These are phyloP conservation scores for Tanozyma kutaoensis DNA, from an alignment of 805 yeast species.

Conservation along the genomic window DNA sequence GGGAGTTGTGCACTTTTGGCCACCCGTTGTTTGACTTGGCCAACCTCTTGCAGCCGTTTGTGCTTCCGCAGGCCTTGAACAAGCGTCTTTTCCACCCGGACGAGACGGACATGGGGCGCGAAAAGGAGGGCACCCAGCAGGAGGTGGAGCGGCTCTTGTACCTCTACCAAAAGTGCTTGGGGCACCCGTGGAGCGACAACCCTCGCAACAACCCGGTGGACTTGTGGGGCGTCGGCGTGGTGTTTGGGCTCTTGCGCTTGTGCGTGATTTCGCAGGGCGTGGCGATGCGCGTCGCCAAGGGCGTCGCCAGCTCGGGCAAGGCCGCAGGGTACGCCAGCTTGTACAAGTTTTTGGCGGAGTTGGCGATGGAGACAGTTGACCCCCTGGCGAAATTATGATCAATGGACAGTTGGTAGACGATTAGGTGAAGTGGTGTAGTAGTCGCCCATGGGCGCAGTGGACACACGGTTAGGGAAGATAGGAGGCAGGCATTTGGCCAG, in stretches of 20 bases:
- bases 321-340: slow-evolving; percentile 17
- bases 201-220: slow-evolving; percentile 29
- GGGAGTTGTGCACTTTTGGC: slow-evolving; percentile 57
- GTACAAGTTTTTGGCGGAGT: slow-evolving; percentile 16
- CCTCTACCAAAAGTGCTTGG: slow-evolving; percentile 11
- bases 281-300: slow-evolving; percentile 37
- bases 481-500: too few relatives aligned
- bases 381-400: background rate
- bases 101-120: slow-evolving; percentile 18
- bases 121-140: slow-evolving; percentile 11
- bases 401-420: slow-evolving; percentile 2
- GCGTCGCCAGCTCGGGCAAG: slow-evolving; percentile 35
- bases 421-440: background rate
- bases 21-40: slow-evolving; percentile 53
- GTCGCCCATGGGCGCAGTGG: too few relatives aligned
- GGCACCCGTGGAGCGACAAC: slow-evolving; percentile 15
- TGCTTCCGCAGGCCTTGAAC: slow-evolving; percentile 27
- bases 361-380: slow-evolving; percentile 10
- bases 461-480: too few relatives aligned
- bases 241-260: slow-evolving; percentile 41
- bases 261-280: slow-evolving; percentile 52
- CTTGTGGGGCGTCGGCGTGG: slow-evolving; percentile 39
- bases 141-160: slow-evolving; percentile 12
- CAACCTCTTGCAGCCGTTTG: slow-evolving; percentile 42
- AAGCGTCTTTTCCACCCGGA: slow-evolving; percentile 12